Evolutionary conservation across 1,284 basidiomycete genomes (phyloP).

Genomic region (Fereydounia khargensis): DNA sequence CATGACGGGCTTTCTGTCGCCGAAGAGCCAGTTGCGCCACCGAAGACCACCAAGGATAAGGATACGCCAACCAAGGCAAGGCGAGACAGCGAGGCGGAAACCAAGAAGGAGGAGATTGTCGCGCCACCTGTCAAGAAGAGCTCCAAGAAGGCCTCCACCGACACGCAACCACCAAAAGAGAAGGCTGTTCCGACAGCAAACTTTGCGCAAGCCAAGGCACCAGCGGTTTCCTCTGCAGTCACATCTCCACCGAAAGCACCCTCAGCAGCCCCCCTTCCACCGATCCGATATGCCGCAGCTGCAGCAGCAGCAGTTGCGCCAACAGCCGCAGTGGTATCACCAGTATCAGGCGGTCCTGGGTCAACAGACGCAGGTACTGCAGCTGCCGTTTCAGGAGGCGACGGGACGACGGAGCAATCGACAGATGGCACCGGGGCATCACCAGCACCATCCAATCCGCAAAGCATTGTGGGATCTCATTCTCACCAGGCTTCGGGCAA

Average conservation of each 20-base stretch:
- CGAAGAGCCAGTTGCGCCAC: conserved; percentile 9
- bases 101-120: conserved; percentile 20
- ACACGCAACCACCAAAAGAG: conserved; percentile 60
- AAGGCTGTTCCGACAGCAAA: conserved; percentile 73
- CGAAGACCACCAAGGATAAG: not conserved
- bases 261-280: conserved; percentile 61
- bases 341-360: conserved; percentile 12
- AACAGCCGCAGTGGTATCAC: too few species aligned
- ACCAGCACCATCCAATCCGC: conserved; percentile 7
- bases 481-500: not conserved
- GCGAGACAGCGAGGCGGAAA: conserved; percentile 24
- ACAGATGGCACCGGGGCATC: conserved; percentile 4
- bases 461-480: not conserved
- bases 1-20: conserved; percentile 61
- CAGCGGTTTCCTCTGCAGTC: conserved; percentile 46
- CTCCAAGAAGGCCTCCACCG: conserved; percentile 31
- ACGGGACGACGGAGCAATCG: conserved; percentile 6
- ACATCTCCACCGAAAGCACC: conserved; percentile 43
- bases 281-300: conserved; percentile 83
- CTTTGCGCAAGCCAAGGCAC: conserved; percentile 66
- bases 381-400: conserved; percentile 17
- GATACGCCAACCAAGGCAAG: conserved; percentile 25
- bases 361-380: conserved; percentile 11
- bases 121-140: conserved; percentile 27
- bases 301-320: conserved; percentile 71